Evolutionary conservation across 306 rosid genomes (phyloP), one percentile per base, ranked within the genome.

Genomic region (Quercus parvula): DNA sequence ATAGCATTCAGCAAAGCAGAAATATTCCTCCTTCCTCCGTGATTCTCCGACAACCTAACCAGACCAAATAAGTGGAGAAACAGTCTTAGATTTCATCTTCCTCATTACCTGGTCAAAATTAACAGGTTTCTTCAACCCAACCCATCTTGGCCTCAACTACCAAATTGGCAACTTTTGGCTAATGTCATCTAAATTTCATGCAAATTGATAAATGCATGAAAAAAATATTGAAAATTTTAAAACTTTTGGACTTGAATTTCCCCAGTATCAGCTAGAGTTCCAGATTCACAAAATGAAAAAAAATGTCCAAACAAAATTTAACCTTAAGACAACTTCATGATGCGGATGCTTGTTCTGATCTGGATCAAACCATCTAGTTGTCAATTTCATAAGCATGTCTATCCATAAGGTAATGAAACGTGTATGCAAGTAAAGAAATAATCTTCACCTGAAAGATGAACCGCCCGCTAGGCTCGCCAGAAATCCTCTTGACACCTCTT

Each of bases 1-100:
- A 49, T 84, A 94, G 80, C 86, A 86, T 73, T 90, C 91, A 31
- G 97, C 84, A 79, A 94, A 92, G 81, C 97, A 91, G 25, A 90
- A 81, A 82, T 91, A 92, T 77, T 87, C 90, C 80, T 94, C 99
- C 88, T 92, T 92, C 74, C 89, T 91, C 55, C 83, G 56, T 64
- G 97, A 94, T 85, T 94, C 99, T 85, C 97, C 95, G 18, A 80
- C 82, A 78, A 94, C 97, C 97, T 92, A 70, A 81, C 52, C 63
- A 59, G 49, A 30, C 0, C 52, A 74, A 9, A 79, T 52, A 77
- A 82, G 12, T 13, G 8, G 59, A 68, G 25, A 44, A 56, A 9
- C n/a, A 35, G 27, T 68, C 19, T 68, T 19, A 68, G 72, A 17
- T 68, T 67, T 67, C 38, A 46, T 68, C n/a, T n/a, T 68, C 52